Evolutionary conservation across 768 basidiomycete genomes (phyloP), one percentile per base, ranked within the genome.

Genomic region (Leccinum subgranulosum): DNA sequence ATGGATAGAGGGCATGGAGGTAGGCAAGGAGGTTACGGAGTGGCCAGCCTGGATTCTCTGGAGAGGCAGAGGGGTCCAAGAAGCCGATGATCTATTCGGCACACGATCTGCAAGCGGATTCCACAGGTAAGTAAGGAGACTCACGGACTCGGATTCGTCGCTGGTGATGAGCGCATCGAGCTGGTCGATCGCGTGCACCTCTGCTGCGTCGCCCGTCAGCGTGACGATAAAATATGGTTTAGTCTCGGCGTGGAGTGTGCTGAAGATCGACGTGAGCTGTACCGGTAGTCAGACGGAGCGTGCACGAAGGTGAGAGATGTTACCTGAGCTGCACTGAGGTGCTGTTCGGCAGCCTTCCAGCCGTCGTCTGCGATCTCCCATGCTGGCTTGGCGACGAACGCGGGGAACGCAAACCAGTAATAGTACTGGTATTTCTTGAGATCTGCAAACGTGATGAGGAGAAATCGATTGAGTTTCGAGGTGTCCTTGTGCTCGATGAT

Each of bases 401-500:
- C 93, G 2, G 97, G 96, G 71, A 98, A 97, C 0, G 91, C 90
- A 67, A 98, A 98, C 97, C 96, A 99, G 74, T 98, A 98, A 67
- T 88, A 94, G 70, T 94, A 98, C 63, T 88, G 89, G 79, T 97
- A 98, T 72, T 95, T 98, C 81, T 98, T 99, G 64, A 99, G 85
- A 73, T 99, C 97, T 1, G 97, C 92, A 64, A 87, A 98, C 0
- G 94, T 94, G 64, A 99, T 89, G 51, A 97, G 78, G 21, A 98
- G 79, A 76, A 98, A 98, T 4, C 81, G 81, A 55, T 82, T 90
- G 41, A 98, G 77, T 12, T 79, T 72, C 6, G 82, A 68, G 0
- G 84, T 76, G 59, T 84, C 79, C 46, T 80, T 80, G 54, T 77
- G 81, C 29, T 76, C 68, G 47, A 77, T 60, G 61, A 87, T 82